Percentiles rank a stretch among this genome's conserved stretches.
These are phyloP conservation scores for Penicillium simplicissimum DNA, from an alignment of 495 filamentous ascomycete species.

Conservation along the genomic window DNA sequence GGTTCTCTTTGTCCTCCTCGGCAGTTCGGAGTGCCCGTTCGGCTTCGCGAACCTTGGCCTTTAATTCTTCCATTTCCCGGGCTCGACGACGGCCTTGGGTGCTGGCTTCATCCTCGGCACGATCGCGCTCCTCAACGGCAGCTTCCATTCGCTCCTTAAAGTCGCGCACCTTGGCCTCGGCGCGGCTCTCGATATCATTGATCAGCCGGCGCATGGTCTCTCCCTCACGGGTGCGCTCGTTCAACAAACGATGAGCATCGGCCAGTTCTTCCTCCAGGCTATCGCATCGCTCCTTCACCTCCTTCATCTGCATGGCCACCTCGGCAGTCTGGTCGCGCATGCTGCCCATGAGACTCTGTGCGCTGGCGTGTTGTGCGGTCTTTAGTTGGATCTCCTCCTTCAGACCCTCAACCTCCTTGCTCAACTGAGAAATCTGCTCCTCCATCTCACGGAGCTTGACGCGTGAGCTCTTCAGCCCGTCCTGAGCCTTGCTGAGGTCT, in stretches of 20 bases:
- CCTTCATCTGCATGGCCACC: conserved; percentile 89
- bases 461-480: conserved; percentile 65
- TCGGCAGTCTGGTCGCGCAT: conserved; percentile 92
- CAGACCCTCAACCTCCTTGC: conserved; percentile 62
- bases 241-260: conserved; percentile 84
- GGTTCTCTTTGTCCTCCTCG: conserved; percentile 66
- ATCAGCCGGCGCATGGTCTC: conserved; percentile 93
- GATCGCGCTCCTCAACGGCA: conserved; percentile 86
- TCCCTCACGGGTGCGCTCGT: conserved; percentile 87
- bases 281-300: conserved; percentile 77
- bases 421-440: conserved; percentile 63
- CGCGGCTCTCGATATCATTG: conserved; percentile 79
- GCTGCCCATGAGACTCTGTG: conserved; percentile 80
- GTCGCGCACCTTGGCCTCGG: conserved; percentile 78
- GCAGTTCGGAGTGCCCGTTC: conserved; percentile 73
- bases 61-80: conserved; percentile 85
- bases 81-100: conserved; percentile 71
- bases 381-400: conserved; percentile 83
- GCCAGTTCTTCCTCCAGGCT: conserved; percentile 90
- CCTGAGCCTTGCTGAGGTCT: conserved; percentile 69
- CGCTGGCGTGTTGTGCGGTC: conserved; percentile 78
- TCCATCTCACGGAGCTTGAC: conserved; percentile 69
- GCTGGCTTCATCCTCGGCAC: conserved; percentile 86
- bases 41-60: conserved; percentile 71
- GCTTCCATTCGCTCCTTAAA: conserved; percentile 88